These are phyloP conservation scores for Elsinoe perseae DNA, from an alignment of 2,329 filamentous ascomycete genomes.

Conservation along the genomic window DNA sequence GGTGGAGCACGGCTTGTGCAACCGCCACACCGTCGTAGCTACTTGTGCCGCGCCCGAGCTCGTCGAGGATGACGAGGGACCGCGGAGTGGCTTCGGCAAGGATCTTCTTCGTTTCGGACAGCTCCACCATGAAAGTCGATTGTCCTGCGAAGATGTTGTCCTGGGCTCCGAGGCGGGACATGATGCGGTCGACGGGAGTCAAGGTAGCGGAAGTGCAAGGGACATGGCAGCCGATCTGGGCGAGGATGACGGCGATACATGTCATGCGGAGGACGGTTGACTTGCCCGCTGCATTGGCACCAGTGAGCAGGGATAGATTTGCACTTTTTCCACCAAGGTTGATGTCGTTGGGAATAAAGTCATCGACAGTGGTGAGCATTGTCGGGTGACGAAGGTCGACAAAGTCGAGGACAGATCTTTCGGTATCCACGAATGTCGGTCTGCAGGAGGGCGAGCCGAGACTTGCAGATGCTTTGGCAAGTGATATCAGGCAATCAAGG, in stretches of 20 bases:
- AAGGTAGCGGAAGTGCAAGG: constrained; percentile 74
- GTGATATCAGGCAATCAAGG: constrained; percentile 86
- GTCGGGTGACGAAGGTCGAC: constrained; percentile 89
- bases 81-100: constrained; percentile 86
- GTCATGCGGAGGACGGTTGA: constrained; percentile 96
- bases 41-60: constrained; percentile 87
- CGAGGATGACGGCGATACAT: constrained; percentile 93
- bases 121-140: constrained; percentile 95
- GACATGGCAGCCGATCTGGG: constrained; percentile 89
- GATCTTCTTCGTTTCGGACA: constrained; percentile 97
- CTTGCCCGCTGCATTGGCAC: constrained; percentile 95
- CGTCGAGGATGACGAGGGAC: constrained; percentile 92
- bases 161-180: constrained; percentile 94
- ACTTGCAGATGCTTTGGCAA: constrained; percentile 78
- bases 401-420: constrained; percentile 79
- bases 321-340: constrained; percentile 70
- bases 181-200: constrained; percentile 92
- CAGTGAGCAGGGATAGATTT: constrained; percentile 86
- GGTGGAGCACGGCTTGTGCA: constrained; percentile 93
- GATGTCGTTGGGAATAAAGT: constrained; percentile 96
- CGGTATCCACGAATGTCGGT: constrained; percentile 67
- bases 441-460: constrained; percentile 83
- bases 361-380: constrained; percentile 78
- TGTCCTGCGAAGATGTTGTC: constrained; percentile 99
- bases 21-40: constrained; percentile 96